A percentile compares a stretch with the other conserved stretches of the same genome.
These are phyloP conservation scores for Nitzschia sp. DNA, from an alignment of 108 stramenopile species.

Conservation along the genomic window DNA sequence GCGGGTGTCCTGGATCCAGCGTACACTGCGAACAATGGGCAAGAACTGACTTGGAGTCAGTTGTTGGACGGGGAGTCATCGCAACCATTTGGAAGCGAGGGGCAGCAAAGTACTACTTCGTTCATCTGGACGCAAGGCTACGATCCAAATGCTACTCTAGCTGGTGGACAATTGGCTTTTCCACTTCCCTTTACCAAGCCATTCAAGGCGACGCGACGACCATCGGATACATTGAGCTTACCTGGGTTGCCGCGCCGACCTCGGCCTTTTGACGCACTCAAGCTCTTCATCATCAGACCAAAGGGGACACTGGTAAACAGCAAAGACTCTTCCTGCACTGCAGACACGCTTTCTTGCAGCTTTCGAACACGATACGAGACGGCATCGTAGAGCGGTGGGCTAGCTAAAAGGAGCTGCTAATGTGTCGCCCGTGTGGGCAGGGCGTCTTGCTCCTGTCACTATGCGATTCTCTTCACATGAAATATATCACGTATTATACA, in stretches of 20 bases:
- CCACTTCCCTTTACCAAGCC: background rate
- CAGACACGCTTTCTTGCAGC: too few species aligned
- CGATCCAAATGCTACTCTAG: background rate
- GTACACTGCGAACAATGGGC: background rate
- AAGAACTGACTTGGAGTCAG: constrained; percentile 1
- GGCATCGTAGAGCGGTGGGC: too few species aligned
- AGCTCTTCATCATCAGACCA: background rate
- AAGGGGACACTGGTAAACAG: background rate
- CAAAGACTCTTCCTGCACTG: background rate
- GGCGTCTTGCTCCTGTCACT: too few species aligned
- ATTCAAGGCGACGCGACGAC: background rate
- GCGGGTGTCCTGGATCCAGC: background rate
- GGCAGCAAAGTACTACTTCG: background rate
- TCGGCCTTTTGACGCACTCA: background rate
- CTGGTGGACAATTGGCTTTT: background rate
- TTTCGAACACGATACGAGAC: too few species aligned
- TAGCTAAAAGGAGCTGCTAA: too few species aligned
- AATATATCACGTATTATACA: too few species aligned
- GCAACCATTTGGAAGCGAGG: background rate
- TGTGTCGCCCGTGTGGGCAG: too few species aligned
- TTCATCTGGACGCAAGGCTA: constrained; percentile 4
- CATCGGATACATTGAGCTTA: background rate
- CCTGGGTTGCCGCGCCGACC: background rate
- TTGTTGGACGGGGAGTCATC: background rate
- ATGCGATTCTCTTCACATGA: too few species aligned